These are phyloP conservation scores for Diaporthe sp. DNA, from an alignment of 2,329 filamentous ascomycete species.

Conservation along the genomic window DNA sequence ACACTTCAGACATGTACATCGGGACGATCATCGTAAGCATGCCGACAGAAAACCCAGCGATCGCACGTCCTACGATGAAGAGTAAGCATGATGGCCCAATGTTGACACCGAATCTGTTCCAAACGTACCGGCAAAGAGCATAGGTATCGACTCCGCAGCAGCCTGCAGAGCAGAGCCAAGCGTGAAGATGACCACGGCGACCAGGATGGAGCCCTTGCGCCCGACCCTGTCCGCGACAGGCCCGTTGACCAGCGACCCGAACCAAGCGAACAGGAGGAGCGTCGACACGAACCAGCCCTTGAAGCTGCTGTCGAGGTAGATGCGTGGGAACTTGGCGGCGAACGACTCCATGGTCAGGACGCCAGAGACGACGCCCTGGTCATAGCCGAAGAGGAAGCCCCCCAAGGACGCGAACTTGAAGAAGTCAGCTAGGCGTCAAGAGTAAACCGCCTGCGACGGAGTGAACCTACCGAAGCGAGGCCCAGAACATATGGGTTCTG, in stretches of 20 bases:
- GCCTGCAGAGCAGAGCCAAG: slow-evolving; percentile 60
- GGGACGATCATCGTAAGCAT: slow-evolving; percentile 51
- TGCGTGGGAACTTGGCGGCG: slow-evolving; percentile 45
- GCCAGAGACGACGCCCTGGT: slow-evolving; percentile 63
- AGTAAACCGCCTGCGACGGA: neutral
- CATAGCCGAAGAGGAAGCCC: slow-evolving; percentile 62
- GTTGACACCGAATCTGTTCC: neutral
- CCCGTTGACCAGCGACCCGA: slow-evolving; percentile 60
- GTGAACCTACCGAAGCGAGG: slow-evolving; percentile 53
- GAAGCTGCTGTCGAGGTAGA: slow-evolving; percentile 58
- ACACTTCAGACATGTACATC: slow-evolving; percentile 44
- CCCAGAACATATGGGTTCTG: slow-evolving; percentile 60
- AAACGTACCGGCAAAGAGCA: slow-evolving; percentile 33
- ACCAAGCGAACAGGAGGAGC: slow-evolving; percentile 60
- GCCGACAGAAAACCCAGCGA: slow-evolving; percentile 60
- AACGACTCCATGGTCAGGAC: slow-evolving; percentile 61
- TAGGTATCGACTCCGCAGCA: slow-evolving; percentile 53
- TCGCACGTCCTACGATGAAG: slow-evolving; percentile 56
- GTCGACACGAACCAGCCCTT: slow-evolving; percentile 67
- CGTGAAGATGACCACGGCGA: slow-evolving; percentile 52
- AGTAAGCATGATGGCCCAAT: slow-evolving; percentile 34
- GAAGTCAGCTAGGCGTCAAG: neutral
- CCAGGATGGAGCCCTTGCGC: slow-evolving; percentile 51
- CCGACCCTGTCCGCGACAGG: slow-evolving; percentile 52
- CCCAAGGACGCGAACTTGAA: slow-evolving; percentile 50